phyloP scores from a whole-genome alignment of 2,329 filamentous ascomycete genomes.

The Botrytis sinoallii region DNA sequence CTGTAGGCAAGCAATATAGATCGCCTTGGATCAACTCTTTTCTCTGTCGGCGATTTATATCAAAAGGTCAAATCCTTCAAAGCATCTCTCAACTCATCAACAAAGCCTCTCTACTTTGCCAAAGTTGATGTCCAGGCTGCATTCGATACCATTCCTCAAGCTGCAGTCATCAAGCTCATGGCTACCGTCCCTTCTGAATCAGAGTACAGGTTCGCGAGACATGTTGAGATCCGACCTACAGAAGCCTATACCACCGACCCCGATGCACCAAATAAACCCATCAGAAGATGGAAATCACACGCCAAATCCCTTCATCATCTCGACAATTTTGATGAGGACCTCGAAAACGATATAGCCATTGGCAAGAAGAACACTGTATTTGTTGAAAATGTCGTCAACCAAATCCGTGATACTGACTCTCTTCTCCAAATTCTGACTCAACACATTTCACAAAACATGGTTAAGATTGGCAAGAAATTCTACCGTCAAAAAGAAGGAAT shows the following conservation, averaged over 20 bases:
- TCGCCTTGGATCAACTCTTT: constrained; percentile 73
- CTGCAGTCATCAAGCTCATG: constrained; percentile 66
- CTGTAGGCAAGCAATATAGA: constrained; percentile 48
- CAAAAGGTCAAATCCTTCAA: constrained; percentile 69
- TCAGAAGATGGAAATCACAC: constrained; percentile 34
- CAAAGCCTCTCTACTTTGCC: constrained; percentile 69
- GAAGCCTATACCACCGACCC: constrained; percentile 25
- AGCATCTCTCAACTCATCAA: constrained; percentile 41
- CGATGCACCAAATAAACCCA: constrained; percentile 27
- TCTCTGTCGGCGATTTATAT: constrained; percentile 80
- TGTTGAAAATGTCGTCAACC: constrained; percentile 64
- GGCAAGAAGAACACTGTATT: constrained; percentile 65
- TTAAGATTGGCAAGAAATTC: constrained; percentile 84
- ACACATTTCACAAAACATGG: constrained; percentile 80
- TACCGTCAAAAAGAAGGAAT: constrained; percentile 88
- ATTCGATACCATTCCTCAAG: constrained; percentile 93
- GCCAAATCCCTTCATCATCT: constrained; percentile 33
- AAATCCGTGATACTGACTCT: constrained; percentile 52
- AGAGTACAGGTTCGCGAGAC: constrained; percentile 68
- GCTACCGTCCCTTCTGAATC: constrained; percentile 52
- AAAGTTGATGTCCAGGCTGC: constrained; percentile 91
- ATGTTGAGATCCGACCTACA: constrained; percentile 65
- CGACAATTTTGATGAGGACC: constrained; percentile 34
- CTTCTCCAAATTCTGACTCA: constrained; percentile 70
- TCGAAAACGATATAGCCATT: constrained; percentile 35